These are phyloP conservation scores for Schwanniomyces sp. DNA, from an alignment of 805 yeast genomes.

Conservation along the genomic window DNA sequence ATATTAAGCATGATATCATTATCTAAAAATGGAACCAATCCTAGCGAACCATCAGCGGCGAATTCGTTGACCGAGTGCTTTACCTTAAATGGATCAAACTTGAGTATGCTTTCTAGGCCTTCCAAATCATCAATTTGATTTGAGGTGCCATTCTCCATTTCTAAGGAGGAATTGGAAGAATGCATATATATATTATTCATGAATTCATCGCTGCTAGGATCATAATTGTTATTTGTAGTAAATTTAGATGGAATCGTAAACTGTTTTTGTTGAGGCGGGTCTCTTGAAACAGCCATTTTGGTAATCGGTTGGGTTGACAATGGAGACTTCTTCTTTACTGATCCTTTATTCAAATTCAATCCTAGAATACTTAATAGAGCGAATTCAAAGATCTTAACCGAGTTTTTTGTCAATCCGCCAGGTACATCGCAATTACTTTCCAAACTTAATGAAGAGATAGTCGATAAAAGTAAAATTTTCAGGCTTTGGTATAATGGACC, in stretches of 20 bases:
- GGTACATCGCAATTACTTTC: slow-evolving; percentile 57
- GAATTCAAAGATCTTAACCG: slow-evolving; percentile 55
- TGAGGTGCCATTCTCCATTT: not conserved
- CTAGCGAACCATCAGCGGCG: slow-evolving; percentile 82
- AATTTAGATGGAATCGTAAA: not conserved
- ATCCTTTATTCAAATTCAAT: slow-evolving; percentile 35
- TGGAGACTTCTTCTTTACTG: slow-evolving; percentile 14
- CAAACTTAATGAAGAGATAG: slow-evolving; percentile 48
- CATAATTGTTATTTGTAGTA: not conserved
- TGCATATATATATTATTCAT: not conserved
- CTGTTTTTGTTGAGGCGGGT: slow-evolving; percentile 8
- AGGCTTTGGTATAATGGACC: slow-evolving; percentile 77
- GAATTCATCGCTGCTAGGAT: not conserved
- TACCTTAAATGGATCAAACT: slow-evolving; percentile 40
- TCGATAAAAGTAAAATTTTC: slow-evolving; percentile 52
- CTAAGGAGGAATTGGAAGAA: not conserved
- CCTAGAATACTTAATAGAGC: slow-evolving; percentile 63
- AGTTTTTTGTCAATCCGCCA: slow-evolving; percentile 59
- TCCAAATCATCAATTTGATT: slow-evolving; percentile 8
- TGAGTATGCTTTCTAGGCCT: slow-evolving; percentile 22
- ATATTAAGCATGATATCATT: slow-evolving; percentile 8
- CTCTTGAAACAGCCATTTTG: slow-evolving; percentile 24
- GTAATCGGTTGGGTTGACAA: slow-evolving; percentile 16
- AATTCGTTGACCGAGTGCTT: slow-evolving; percentile 46
- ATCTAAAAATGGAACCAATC: slow-evolving; percentile 67